These are phyloP conservation scores for Amyloporia xantha DNA, from an alignment of 768 basidiomycete species.

Conservation along the genomic window DNA sequence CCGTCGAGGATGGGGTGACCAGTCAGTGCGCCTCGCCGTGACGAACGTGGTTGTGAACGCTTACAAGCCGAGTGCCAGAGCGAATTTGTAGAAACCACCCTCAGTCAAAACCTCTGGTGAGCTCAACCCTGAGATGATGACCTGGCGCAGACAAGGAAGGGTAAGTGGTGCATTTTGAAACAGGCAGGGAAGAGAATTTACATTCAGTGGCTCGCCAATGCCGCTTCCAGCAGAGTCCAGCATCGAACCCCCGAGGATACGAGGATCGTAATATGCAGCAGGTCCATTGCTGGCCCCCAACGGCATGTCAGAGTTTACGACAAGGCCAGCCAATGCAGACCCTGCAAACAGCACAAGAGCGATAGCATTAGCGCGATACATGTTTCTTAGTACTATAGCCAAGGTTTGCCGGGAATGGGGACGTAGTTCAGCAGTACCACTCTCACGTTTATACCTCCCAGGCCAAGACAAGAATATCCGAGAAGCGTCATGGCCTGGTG, in stretches of 20 bases:
- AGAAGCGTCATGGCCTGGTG: too few relatives aligned
- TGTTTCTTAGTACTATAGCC: too few relatives aligned
- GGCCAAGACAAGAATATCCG: too few relatives aligned
- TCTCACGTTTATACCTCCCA: too few relatives aligned
- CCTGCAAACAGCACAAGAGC: too few relatives aligned
- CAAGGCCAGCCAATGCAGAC: background rate
- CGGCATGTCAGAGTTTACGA: background rate
- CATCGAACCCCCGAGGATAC: constrained; percentile 33
- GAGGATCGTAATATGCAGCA: constrained; percentile 30
- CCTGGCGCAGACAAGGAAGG: constrained; percentile 21
- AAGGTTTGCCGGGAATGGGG: too few relatives aligned
- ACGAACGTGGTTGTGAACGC: constrained; percentile 16
- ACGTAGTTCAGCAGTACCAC: too few relatives aligned
- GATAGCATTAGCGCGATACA: too few relatives aligned
- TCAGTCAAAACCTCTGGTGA: constrained; percentile 47
- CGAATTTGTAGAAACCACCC: constrained; percentile 51
- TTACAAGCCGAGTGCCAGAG: constrained; percentile 57
- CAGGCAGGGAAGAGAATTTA: constrained; percentile 12
- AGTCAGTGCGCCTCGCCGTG: too few relatives aligned
- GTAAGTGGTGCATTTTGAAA: background rate
- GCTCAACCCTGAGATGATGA: constrained; percentile 63
- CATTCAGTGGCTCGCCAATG: constrained; percentile 42
- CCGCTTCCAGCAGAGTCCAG: constrained; percentile 31
- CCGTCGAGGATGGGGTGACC: too few relatives aligned
- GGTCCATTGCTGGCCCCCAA: background rate